Conservation (phyloP, 2,329 filamentous ascomycete genomes). For the Biscogniauxia sp. region DNA sequence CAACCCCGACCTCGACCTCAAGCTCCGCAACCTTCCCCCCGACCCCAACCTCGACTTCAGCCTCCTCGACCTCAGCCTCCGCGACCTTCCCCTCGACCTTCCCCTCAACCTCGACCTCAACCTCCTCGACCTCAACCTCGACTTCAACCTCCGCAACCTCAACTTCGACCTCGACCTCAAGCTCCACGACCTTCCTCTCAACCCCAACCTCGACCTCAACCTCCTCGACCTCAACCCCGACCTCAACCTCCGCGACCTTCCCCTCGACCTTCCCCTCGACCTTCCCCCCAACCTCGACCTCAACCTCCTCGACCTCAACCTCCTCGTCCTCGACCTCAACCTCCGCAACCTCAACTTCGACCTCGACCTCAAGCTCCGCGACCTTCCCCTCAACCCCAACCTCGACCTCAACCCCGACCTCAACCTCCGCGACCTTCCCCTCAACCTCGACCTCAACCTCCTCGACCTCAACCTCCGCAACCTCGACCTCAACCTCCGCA, state of each 20-base stretch:
- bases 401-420: constrained; percentile 11
- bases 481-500: constrained; percentile 16
- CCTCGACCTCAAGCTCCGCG: too few relatives aligned
- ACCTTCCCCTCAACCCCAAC: too few relatives aligned
- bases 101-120: constrained; percentile 17
- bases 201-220: constrained; percentile 17
- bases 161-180: too few relatives aligned
- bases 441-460: constrained; percentile 15
- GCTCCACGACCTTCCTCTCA: too few relatives aligned
- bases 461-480: constrained; percentile 4
- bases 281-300: constrained; percentile 17
- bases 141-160: constrained; percentile 17
- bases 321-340: too few relatives aligned
- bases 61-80: not conserved
- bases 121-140: constrained; percentile 4
- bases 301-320: not conserved
- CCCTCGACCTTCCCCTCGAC: too few relatives aligned
- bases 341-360: constrained; percentile 18
- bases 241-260: constrained; percentile 10
- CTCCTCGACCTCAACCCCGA: constrained; percentile 6
- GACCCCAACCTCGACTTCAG: constrained; percentile 17
- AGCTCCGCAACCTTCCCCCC: too few relatives aligned
- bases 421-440: too few relatives aligned
- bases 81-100: too few relatives aligned
- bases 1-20: too few relatives aligned